Base-by-base conservation (phyloP, 2,329 filamentous ascomycete species). In the Lachnellula suecica region DNA sequence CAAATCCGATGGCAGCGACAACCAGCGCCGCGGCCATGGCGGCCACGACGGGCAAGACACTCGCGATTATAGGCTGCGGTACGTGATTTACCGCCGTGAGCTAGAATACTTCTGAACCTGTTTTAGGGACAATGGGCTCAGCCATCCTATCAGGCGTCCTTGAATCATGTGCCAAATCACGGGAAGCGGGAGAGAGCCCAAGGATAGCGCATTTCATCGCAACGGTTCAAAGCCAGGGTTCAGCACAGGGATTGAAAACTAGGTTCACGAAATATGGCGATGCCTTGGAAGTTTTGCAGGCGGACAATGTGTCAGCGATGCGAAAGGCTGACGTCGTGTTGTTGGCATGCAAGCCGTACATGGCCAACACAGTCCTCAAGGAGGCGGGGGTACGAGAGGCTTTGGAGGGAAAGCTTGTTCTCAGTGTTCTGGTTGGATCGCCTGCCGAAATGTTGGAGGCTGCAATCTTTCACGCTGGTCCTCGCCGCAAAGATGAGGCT, bases 391-490 rank as follows among this genome's bases (percentile, higher is more conserved):
- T 95, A 72, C 74, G 77, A 40, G 80, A 86, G 57, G 91, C 89
- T 1, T 78, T 96, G 10, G 75, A 81, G 53, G 89, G 88, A 40
- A 96, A 96, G 70, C 78, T 96, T 3, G 76, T 96, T 29, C 86
- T 96, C 68, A 89, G 84, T 65, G 89, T 96, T 59, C 82, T 89
- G 50, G 90, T 89, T 4, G 91, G 91, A 52, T 82, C 94, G 23
- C 84, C 87, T 2, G 81, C 83, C 9, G 72, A 81, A 40, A 84
- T 91, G 63, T 82, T 96, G 56, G 79, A 85, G 64, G 71, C 72
- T 25, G 79, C 82, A 70, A 91, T 34, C 83, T 87, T 13, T 25
- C 22, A 49, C 19, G 59, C 29, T 37, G 46, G 47, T 22, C 47
- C 35, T 9, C 38, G n/a, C 11, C 43, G 35, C 9, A 22, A 34